Evolutionary conservation across 73 alveolate genomes (phyloP), one percentile per base, ranked within the genome.

Genomic region (Diophrys appendiculata): DNA sequence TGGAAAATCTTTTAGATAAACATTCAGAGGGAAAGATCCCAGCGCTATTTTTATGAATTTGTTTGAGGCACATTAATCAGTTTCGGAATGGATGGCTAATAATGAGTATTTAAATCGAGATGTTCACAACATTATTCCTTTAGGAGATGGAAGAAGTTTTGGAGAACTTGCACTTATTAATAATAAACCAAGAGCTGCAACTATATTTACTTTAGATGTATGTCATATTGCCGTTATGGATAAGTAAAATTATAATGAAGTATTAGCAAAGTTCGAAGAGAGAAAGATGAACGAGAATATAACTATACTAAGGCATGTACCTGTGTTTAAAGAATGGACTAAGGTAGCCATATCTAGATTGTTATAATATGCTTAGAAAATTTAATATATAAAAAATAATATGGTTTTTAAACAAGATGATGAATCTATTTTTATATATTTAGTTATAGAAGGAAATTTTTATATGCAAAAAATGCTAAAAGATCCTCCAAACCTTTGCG

Each of bases 121-220:
- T n/a, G n/a, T n/a, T n/a, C n/a, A n/a, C n/a, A n/a, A n/a, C n/a
- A n/a, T n/a, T n/a, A n/a, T n/a, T n/a, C n/a, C n/a, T n/a, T n/a
- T n/a, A 35, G 2, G 77, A 13, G n/a, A n/a, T n/a, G 91, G 91
- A 26, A 65, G 35, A 23, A 54, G 76, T 30, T 84, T 84, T 78
- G 92, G 92, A 0, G 92, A 84, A 34, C 65, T 84, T 25, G 92
- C 92, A 29, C 71, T 84, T 0, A 84, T 84, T 32, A 65, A 84
- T 28, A 29, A 60, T n/a, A 84, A 70, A 24, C 92, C 92, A n/a
- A 68, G 92, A 70, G 69, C 82, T 25, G 92, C 92, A 25, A 84
- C 92, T 0, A 84, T 84, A 14, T 69, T 52, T 23, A 60, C 87
- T 73, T 0, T 25, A 56, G 77, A 35, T 28, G 83, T 78, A n/a